phyloP scores from a whole-genome alignment of 176 grass and related monocot genomes.

The Melocanna baccifera region DNA sequence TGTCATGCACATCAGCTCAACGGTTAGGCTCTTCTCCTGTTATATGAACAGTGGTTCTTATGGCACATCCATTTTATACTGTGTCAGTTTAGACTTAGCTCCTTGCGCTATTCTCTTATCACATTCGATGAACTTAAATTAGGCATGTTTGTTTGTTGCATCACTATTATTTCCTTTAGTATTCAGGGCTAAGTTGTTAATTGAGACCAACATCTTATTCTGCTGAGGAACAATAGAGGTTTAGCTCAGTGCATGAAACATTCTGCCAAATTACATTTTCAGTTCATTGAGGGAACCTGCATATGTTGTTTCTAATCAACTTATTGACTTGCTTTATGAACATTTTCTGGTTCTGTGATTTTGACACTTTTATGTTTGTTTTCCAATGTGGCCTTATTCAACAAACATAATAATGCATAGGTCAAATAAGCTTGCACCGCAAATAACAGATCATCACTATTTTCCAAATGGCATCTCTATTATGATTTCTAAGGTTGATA shows the following conservation, averaged over 20 bases:
- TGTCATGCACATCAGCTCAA: conserved; percentile 97
- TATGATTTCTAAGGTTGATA: not conserved
- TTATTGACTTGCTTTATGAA: conserved; percentile 5
- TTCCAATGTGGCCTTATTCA: not conserved
- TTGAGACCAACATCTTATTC: not conserved
- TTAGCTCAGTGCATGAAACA: not conserved
- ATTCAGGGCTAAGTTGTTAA: not conserved
- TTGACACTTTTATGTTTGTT: not conserved
- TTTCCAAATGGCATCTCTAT: not conserved
- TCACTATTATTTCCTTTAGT: not conserved
- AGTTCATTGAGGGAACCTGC: not conserved
- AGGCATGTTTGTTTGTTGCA: not conserved
- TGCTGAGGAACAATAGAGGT: not conserved
- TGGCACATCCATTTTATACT: conserved; percentile 14
- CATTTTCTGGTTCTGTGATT: not conserved
- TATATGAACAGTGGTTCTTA: not conserved
- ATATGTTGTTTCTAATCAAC: not conserved
- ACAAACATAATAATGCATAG: not conserved
- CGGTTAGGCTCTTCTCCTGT: conserved; percentile 43
- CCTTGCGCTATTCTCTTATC: not conserved
- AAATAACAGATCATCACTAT: conserved; percentile 3
- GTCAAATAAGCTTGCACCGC: not conserved
- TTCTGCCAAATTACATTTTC: not conserved
- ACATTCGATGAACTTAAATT: not conserved
- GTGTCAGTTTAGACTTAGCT: not conserved